Conservation (phyloP, 2,329 filamentous ascomycete species). For the Trichoderma harzianum region DNA sequence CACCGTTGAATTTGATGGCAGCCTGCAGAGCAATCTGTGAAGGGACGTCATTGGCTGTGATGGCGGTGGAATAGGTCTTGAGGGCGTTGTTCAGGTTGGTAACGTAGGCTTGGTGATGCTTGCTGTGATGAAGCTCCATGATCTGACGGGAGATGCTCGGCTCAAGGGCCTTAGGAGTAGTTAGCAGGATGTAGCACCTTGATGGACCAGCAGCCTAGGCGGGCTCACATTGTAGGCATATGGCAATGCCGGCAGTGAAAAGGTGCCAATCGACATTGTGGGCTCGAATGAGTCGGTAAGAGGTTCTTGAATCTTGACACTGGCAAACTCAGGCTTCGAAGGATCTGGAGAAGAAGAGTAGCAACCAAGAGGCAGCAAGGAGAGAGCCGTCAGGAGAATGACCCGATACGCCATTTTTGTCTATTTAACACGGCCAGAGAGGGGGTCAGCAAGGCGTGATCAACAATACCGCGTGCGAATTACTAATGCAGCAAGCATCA, state of each 20-base stretch:
- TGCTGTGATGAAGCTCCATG: conserved; percentile 77
- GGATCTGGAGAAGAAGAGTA: conserved; percentile 8
- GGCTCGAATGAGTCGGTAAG: neutral
- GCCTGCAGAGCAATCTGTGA: conserved; percentile 65
- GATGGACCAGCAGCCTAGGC: conserved; percentile 2
- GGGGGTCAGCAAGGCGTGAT: conserved; percentile 1
- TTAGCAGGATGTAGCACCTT: conserved; percentile 42
- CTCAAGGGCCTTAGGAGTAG: conserved; percentile 57
- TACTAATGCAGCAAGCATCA: neutral
- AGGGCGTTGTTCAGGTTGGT: conserved; percentile 70
- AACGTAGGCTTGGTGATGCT: conserved; percentile 77
- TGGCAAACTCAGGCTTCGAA: conserved; percentile 8
- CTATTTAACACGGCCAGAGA: neutral
- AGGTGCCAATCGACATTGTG: conserved; percentile 42
- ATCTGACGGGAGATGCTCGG: conserved; percentile 73
- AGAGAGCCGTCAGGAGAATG: conserved; percentile 1
- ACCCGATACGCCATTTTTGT: conserved; percentile 1
- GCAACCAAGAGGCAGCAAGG: conserved; percentile 3
- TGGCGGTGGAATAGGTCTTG: conserved; percentile 55
- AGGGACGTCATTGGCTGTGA: conserved; percentile 55
- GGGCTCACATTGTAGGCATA: conserved; percentile 66
- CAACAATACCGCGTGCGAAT: neutral
- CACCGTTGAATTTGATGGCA: conserved; percentile 81
- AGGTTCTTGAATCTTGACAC: neutral
- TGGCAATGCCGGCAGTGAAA: conserved; percentile 62